Evolutionary conservation across 306 rosid genomes (phyloP), one percentile per base, ranked within the genome.

Genomic region (Fragaria iinumae): DNA sequence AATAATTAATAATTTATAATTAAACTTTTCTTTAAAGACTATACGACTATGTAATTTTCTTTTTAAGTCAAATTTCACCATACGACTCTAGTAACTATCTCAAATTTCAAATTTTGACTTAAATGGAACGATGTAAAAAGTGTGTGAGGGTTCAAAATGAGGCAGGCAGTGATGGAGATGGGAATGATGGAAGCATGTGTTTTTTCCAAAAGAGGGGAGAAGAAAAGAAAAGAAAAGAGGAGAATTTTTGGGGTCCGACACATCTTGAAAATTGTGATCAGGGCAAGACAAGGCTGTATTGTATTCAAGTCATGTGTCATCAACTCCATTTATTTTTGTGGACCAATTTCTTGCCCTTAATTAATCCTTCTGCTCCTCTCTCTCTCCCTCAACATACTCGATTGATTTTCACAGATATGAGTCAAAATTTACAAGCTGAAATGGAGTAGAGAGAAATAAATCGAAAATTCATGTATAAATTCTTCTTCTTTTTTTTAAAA

Each of bases 221-320:
- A 59, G 65, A 59, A 59, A 23, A 57, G 65, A 59, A 59, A 23
- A 57, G 64, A 11, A 57, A 11, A 57, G 64, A 11, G 29, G 41
- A 62, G 20, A 23, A 50, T 25, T 59, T 63, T 64, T 64, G 77
- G 69, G 77, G 71, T 80, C 64, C 25, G 80, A 86, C 63, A 77
- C 82, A 83, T 82, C 88, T 87, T 77, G 88, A 78, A 85, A 85
- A 83, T 84, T 86, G 92, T 82, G 86, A 86, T 78, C 65, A 72
- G 50, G 73, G 66, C 32, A 62, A 14, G 67, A 29, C 39, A 36
- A 38, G 7, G 41, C 41, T 38, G 41, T 38, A 38, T 3, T 45
- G 13, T 10, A 45, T 11, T 20, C 25, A 53, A 67, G 76, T 80
- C 84, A 64, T 79, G 60, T 90, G 87, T 86, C 88, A 88, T 81